Percentiles rank a stretch among this genome's conserved stretches.
Evolutionary conservation across 169 alveolate genomes (phyloP).

Genomic region (Perkinsus olseni): DNA sequence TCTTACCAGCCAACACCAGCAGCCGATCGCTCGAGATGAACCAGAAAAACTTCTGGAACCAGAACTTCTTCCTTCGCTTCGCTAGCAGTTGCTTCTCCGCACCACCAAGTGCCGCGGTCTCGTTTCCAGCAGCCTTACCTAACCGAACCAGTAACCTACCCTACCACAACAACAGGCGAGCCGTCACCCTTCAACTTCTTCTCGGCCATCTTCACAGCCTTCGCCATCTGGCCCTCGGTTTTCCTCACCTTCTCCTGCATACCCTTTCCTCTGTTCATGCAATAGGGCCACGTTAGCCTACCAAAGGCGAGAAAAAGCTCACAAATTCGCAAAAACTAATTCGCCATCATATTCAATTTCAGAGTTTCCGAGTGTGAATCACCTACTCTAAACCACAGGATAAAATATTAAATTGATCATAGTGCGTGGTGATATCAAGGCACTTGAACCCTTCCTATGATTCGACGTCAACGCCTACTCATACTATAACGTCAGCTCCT

Average conservation of each 20-base stretch:
- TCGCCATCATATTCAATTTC: too few species aligned
- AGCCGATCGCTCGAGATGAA: slow-evolving; percentile 80
- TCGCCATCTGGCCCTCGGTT: slow-evolving; percentile 70
- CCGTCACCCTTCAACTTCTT: slow-evolving; percentile 61
- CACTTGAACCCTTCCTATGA: too few species aligned
- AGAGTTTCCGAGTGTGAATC: too few species aligned
- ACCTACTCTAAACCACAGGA: too few species aligned
- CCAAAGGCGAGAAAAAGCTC: not conserved
- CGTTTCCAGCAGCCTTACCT: not conserved
- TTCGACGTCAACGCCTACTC: too few species aligned
- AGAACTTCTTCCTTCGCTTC: slow-evolving; percentile 62
- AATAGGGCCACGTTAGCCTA: slow-evolving; percentile 61
- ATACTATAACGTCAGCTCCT: too few species aligned
- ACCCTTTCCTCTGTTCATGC: slow-evolving; percentile 66
- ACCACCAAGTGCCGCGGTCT: slow-evolving; percentile 5
- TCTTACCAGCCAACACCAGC: slow-evolving; percentile 48
- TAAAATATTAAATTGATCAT: too few species aligned
- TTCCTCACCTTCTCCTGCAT: slow-evolving; percentile 68
- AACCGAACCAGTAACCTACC: slow-evolving; percentile 26
- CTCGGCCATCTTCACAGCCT: slow-evolving; percentile 80
- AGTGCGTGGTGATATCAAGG: too few species aligned
- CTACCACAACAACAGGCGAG: slow-evolving; percentile 32
- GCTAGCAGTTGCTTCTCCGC: slow-evolving; percentile 36
- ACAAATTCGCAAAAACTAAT: too few species aligned
- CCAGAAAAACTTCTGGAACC: slow-evolving; percentile 98